Conservation (phyloP, 2,329 filamentous ascomycete genomes). For the Pseudogymnoascus sp. region DNA sequence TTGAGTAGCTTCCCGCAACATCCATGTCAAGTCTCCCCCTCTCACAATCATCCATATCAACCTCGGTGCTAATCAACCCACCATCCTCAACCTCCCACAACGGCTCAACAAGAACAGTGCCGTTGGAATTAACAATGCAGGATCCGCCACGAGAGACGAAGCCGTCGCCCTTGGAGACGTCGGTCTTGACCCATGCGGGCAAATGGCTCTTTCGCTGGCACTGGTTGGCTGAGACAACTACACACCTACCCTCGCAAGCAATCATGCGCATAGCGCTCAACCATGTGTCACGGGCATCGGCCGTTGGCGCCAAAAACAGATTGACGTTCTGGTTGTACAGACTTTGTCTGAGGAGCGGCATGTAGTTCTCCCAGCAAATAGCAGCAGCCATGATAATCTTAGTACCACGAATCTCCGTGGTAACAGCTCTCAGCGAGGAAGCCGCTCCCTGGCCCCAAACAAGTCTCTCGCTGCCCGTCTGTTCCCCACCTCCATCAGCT, state of each 20-base stretch:
- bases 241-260: slow-evolving; percentile 73
- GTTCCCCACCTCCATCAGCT: slow-evolving; percentile 13
- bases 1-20: slow-evolving; percentile 77
- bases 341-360: slow-evolving; percentile 78
- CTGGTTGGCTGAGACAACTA: slow-evolving; percentile 83
- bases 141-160: slow-evolving; percentile 67
- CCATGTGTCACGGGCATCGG: slow-evolving; percentile 81
- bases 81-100: slow-evolving; percentile 71
- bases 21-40: slow-evolving; percentile 77
- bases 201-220: slow-evolving; percentile 57
- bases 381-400: slow-evolving; percentile 76
- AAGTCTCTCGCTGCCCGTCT: slow-evolving; percentile 72
- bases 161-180: slow-evolving; percentile 19
- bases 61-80: slow-evolving; percentile 62
- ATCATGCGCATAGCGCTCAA: slow-evolving; percentile 73
- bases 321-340: slow-evolving; percentile 90
- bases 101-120: slow-evolving; percentile 73
- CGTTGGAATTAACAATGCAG: slow-evolving; percentile 71
- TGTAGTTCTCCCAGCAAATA: slow-evolving; percentile 97
- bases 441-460: slow-evolving; percentile 86
- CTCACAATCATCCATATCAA: slow-evolving; percentile 84
- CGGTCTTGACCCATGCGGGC: slow-evolving; percentile 48
- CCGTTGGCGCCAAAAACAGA: slow-evolving; percentile 84
- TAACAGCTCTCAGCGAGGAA: slow-evolving; percentile 70
- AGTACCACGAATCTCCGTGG: slow-evolving; percentile 71